Evolutionary conservation across 225 moss, liverwort and hornwort genomes (phyloP), one percentile per base, ranked within the genome.

Genomic region (Bryoerythrophyllum caledonicum): DNA sequence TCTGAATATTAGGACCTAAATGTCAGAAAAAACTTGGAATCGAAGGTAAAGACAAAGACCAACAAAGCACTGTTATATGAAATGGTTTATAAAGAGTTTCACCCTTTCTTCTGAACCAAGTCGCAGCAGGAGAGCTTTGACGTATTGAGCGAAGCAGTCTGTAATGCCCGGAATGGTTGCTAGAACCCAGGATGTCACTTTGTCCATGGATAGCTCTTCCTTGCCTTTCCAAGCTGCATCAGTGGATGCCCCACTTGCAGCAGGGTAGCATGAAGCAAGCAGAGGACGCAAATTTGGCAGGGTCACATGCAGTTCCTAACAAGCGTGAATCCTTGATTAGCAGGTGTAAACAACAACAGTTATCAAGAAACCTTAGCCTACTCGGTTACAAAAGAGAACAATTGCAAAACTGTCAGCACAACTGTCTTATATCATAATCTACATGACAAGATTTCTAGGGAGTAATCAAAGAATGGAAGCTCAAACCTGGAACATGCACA

Each of bases 141-240:
- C 80, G 65, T 80, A 99, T 68, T 79, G 89, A 28, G 82, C 71
- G 86, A 99, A 77, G 80, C 89, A 90, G 70, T 95, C 93, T 62
- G 83, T 63, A 61, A 92, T 82, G 67, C 89, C 80, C 41, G 99
- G 90, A 82, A 86, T 83, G 25, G 86, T 88, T 68, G 86, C 76
- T 58, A 93, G 57, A 68, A 88, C 72, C 99, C 99, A 99, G 7
- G 95, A 90, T 20, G 70, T 76, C 70, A 91, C 72, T 83, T 91
- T 91, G 55, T 79, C 84, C 25, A 89, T 46, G 46, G 83, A 76
- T 20, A 93, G 64, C 76, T 90, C 90, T 71, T 85, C 90, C 60
- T 81, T 87, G 69, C 80, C 80, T 72, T 81, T 85, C 83, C 82
- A 82, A 72, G 68, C 74, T 56, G 68, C 72, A 72, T 81, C 84